A percentile compares a stretch with the other conserved stretches of the same genome.
Conservation (phyloP, 345 rosid species). For the Bruguiera sexangula region DNA sequence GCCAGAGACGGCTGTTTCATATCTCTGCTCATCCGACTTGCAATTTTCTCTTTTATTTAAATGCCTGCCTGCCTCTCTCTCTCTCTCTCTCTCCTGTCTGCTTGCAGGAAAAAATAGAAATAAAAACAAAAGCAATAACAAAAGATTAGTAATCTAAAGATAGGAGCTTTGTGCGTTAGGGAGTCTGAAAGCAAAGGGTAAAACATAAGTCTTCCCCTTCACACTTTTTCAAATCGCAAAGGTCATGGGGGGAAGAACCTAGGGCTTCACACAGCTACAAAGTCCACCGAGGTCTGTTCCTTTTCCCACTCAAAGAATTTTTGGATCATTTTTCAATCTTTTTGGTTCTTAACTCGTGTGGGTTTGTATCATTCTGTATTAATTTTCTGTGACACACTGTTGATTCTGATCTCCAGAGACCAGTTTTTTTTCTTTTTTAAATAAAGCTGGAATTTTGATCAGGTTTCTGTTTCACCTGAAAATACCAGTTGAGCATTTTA, state of each 20-base stretch:
- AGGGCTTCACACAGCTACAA: conserved; percentile 50
- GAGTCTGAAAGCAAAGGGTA: conserved; percentile 35
- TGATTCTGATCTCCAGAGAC: conserved; percentile 19
- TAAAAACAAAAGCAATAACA: neutral
- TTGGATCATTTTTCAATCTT: conserved; percentile 13
- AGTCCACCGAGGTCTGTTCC: conserved; percentile 44
- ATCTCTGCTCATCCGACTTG: conserved; percentile 7
- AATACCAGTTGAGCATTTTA: conserved; percentile 27
- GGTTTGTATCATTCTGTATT: neutral
- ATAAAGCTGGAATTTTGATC: conserved; percentile 2
- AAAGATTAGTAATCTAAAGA: neutral
- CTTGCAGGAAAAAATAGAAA: neutral
- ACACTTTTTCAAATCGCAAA: conserved; percentile 57
- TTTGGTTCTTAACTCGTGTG: conserved; percentile 5
- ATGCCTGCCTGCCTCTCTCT: neutral
- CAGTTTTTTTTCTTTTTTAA: neutral
- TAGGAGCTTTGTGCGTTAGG: conserved; percentile 43
- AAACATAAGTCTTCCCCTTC: conserved; percentile 67
- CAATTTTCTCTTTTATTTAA: conserved; percentile 13
- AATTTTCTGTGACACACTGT: conserved; percentile 13
- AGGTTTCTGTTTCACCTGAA: conserved; percentile 17
- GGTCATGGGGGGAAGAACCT: conserved; percentile 43
- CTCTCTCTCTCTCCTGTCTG: conserved; percentile 12
- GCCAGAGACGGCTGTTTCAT: conserved; percentile 71
- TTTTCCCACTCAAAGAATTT: conserved; percentile 1